Percentiles rank a stretch among this genome's conserved stretches.
Conservation (phyloP, 2,329 filamentous ascomycete species). For the Thermoascus crustaceus region DNA sequence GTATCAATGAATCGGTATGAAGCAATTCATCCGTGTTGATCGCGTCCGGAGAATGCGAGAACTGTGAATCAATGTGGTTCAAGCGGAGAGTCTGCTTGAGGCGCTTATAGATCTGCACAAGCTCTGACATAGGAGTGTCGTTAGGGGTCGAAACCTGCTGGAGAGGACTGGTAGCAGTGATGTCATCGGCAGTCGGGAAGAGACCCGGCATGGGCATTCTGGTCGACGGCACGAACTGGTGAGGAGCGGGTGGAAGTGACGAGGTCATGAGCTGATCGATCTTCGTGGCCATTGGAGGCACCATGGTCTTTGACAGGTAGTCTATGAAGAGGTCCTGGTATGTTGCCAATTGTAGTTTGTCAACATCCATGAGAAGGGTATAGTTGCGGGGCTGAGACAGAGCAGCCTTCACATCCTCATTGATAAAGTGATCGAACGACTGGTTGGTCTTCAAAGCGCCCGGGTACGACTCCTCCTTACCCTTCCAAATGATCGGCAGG, state of each 20-base stretch:
- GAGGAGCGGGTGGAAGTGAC: constrained; percentile 19
- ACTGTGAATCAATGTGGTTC: constrained; percentile 43
- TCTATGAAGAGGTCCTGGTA: constrained; percentile 44
- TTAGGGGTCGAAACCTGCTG: constrained; percentile 21
- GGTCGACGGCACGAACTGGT: constrained; percentile 19
- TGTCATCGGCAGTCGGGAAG: constrained; percentile 29
- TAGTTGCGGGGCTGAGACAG: constrained; percentile 44
- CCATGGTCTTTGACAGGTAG: constrained; percentile 44
- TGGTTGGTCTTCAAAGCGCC: constrained; percentile 56
- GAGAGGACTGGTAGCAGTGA: constrained; percentile 21
- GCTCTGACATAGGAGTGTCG: constrained; percentile 36
- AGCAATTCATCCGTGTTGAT: constrained; percentile 40
- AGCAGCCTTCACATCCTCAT: constrained; percentile 45
- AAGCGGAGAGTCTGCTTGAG: constrained; percentile 47
- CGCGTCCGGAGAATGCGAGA: constrained; percentile 35
- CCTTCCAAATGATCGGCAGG: constrained; percentile 90
- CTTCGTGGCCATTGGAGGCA: constrained; percentile 40
- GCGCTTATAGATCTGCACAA: constrained; percentile 49
- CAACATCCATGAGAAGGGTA: constrained; percentile 31
- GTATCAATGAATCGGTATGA: constrained; percentile 36
- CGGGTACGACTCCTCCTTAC: constrained; percentile 74
- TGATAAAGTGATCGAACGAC: constrained; percentile 62
- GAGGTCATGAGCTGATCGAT: constrained; percentile 26
- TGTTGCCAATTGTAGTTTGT: constrained; percentile 23
- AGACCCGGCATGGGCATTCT: constrained; percentile 31